Percentiles rank a stretch among this genome's conserved stretches.
Conservation (phyloP, 2,329 filamentous ascomycete genomes). For the Hawksworthiomyces lignivorus region DNA sequence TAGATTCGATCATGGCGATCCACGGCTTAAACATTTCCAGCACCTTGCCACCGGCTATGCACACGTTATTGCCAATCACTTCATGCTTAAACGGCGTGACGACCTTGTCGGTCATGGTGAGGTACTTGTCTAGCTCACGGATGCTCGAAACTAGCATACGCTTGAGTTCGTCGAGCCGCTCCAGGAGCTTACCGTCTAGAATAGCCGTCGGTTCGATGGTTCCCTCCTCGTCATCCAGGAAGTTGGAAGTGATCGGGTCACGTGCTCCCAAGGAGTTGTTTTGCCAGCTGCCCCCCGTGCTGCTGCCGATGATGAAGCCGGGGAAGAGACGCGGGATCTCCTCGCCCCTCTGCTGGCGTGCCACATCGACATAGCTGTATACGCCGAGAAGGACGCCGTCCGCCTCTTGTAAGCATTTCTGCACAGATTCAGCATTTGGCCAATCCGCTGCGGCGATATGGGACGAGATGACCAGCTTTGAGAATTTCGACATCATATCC, state of each 20-base stretch:
- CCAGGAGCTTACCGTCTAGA: constrained; percentile 70
- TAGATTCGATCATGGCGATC: constrained; percentile 83
- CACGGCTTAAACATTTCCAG: constrained; percentile 86
- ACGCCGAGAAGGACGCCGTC: constrained; percentile 91
- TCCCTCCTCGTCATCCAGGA: constrained; percentile 75
- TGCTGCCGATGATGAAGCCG: constrained; percentile 84
- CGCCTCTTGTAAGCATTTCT: constrained; percentile 95
- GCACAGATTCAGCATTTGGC: constrained; percentile 85
- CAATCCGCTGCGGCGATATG: constrained; percentile 96
- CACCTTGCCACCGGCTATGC: constrained; percentile 68
- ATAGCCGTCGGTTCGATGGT: constrained; percentile 61
- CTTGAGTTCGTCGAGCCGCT: constrained; percentile 79
- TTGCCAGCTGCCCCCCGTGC: constrained; percentile 80
- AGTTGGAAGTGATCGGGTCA: constrained; percentile 71
- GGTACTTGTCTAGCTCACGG: constrained; percentile 76
- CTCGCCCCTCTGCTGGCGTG: constrained; percentile 85
- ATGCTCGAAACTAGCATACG: constrained; percentile 79
- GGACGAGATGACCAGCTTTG: constrained; percentile 95
- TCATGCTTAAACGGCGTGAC: constrained; percentile 72
- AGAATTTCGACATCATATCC: constrained; percentile 99
- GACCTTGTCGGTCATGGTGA: constrained; percentile 71
- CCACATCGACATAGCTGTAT: constrained; percentile 93
- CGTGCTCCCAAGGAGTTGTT: constrained; percentile 58
- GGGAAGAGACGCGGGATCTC: constrained; percentile 89
- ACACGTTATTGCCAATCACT: constrained; percentile 73